A percentile compares a stretch with the other conserved stretches of the same genome.
These are phyloP conservation scores for Ceratocystis destructans DNA, from an alignment of 2,329 filamentous ascomycete genomes.

Conservation along the genomic window DNA sequence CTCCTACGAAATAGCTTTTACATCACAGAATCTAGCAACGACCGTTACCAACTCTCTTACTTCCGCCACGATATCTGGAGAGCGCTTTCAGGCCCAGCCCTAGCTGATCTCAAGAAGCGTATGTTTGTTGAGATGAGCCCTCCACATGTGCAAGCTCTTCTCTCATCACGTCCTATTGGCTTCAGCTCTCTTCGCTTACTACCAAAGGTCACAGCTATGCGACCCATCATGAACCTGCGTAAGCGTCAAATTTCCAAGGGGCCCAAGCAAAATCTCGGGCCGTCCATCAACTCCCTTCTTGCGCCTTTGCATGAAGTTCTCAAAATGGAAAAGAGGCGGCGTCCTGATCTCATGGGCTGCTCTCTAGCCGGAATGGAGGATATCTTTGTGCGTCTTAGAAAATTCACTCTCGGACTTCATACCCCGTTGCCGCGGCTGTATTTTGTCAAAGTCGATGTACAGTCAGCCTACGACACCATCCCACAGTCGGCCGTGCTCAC, in stretches of 20 bases:
- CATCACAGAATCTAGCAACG: conserved; percentile 73
- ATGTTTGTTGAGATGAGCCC: conserved; percentile 69
- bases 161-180: conserved; percentile 53
- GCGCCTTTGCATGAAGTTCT: conserved; percentile 63
- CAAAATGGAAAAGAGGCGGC: conserved; percentile 52
- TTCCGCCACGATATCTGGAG: conserved; percentile 92
- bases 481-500: conserved; percentile 62
- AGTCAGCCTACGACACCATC: conserved; percentile 88
- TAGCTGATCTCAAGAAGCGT: conserved; percentile 49
- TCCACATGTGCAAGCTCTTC: conserved; percentile 40
- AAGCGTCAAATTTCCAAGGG: conserved; percentile 35
- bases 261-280: conserved; percentile 28
- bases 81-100: conserved; percentile 56
- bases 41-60: conserved; percentile 75
- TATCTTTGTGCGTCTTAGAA: conserved; percentile 58
- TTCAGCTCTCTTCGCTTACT: conserved; percentile 68
- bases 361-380: conserved; percentile 71
- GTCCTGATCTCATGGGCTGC: conserved; percentile 55
- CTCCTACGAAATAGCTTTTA: conserved; percentile 81
- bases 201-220: conserved; percentile 62
- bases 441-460: conserved; percentile 86
- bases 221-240: conserved; percentile 78
- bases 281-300: conserved; percentile 39
- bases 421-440: conserved; percentile 45
- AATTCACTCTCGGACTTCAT: conserved; percentile 45